These are phyloP conservation scores for Mycena galopus DNA, from an alignment of 768 basidiomycete genomes.

Conservation along the genomic window DNA sequence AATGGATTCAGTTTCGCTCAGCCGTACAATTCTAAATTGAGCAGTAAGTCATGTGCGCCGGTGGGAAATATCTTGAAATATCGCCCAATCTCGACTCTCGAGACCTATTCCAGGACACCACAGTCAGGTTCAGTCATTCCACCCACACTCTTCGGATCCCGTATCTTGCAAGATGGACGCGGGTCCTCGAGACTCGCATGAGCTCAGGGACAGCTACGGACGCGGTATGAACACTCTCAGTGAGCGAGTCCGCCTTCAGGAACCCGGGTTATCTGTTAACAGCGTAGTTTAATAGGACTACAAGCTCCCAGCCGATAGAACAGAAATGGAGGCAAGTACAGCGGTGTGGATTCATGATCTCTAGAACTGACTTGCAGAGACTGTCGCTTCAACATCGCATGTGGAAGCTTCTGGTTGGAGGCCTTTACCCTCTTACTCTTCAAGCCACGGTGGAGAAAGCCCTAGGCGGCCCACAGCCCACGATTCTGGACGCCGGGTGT, in stretches of 20 bases:
- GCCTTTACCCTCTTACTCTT: conserved; percentile 6
- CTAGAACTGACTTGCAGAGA: neutral
- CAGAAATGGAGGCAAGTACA: neutral
- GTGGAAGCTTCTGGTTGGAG: conserved; percentile 7
- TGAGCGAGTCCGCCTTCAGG: neutral
- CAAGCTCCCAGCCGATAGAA: neutral
- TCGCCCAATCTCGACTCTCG: too few species aligned
- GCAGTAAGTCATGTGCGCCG: too few species aligned
- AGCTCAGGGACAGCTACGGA: neutral
- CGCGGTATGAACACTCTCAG: neutral
- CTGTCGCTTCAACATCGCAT: conserved; percentile 11
- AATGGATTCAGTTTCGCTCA: too few species aligned
- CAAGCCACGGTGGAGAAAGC: neutral
- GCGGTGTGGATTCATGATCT: neutral
- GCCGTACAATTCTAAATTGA: too few species aligned
- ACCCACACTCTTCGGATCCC: too few species aligned
- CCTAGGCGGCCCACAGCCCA: neutral
- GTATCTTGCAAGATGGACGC: neutral
- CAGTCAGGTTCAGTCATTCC: too few species aligned
- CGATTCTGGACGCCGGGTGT: conserved; percentile 12
- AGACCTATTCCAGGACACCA: too few species aligned
- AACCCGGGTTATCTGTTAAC: too few species aligned
- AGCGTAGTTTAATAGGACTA: neutral
- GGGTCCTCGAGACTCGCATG: too few species aligned
- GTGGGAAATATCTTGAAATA: too few species aligned